Base-by-base conservation (phyloP, 2,329 filamentous ascomycete genomes). In the Trichophaea hybrida region DNA sequence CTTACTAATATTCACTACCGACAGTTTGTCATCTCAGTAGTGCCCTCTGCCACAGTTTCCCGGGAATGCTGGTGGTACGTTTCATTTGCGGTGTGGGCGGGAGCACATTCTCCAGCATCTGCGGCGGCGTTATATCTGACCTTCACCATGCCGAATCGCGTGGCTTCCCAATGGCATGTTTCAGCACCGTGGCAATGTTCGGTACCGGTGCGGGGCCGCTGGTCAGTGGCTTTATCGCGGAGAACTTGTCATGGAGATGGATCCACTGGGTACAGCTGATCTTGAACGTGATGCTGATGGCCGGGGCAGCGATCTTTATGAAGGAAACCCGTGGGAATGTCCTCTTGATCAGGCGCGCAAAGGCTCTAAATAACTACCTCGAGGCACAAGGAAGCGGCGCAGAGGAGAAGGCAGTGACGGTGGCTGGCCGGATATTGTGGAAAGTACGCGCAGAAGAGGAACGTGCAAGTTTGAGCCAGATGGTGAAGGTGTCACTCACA, bases 121-220 rank as follows among this genome's bases (percentile, higher is more conserved):
- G 60, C 38, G 90, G 90, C n/a, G 90, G 90, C 2, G 86, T 96
- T 3, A 84, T 96, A 44, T 85, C 85, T 55, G 90, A 96, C 69
- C 80, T 95, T 60, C 95, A 89, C 74, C 80, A 84, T 52, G 81
- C 86, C 7, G 75, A 86, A 61, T 83, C 86, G 49, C 78, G 91
- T 37, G 95, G 96, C 68, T 88, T 85, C 0, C 86, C 90, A 0
- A 95, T 96, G 91, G 84, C 88, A 0, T 70, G 94, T 0, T 96
- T 94, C 71, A 85, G 85, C n/a, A 87, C 85, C 0, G 76, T 77
- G 2, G 89, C 88, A 0, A 74, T 96, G 0, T 77, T 85, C 7
- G 91, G 88, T 0, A 94, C 88, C 0, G 88, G 88, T 0, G 73
- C 85, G 0, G 90, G 89, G 0, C 89, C 89, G 0, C 69, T 95